Evolutionary conservation across 441 rosid genomes (phyloP).

Genomic region (Bruguiera hainesii): DNA sequence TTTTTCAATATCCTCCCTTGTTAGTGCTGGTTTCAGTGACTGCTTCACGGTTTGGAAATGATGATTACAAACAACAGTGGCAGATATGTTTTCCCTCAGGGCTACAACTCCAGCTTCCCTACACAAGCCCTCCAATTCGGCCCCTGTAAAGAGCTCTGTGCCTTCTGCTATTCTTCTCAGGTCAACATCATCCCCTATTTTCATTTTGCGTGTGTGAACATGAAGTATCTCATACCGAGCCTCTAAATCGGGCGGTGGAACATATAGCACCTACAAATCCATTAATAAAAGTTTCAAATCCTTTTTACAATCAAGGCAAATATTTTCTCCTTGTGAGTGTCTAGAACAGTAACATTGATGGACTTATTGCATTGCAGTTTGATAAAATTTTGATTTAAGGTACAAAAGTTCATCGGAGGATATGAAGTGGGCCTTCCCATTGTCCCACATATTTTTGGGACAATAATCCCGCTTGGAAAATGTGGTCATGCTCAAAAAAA

Average conservation of each 20-base stretch:
- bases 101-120: slow-evolving; percentile 83
- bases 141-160: slow-evolving; percentile 84
- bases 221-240: slow-evolving; percentile 76
- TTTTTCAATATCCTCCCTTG: slow-evolving; percentile 49
- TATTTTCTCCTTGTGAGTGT: not conserved
- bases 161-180: slow-evolving; percentile 65
- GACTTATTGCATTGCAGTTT: too few species aligned
- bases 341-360: too few species aligned
- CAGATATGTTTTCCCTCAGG: slow-evolving; percentile 75
- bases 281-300: not conserved
- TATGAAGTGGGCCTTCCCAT: too few species aligned
- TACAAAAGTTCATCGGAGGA: too few species aligned
- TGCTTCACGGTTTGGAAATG: slow-evolving; percentile 65
- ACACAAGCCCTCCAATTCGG: slow-evolving; percentile 81
- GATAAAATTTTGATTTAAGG: too few species aligned
- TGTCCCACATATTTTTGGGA: too few species aligned
- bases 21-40: slow-evolving; percentile 75
- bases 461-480: too few species aligned
- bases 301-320: not conserved
- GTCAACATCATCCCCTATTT: slow-evolving; percentile 57
- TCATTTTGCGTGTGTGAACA: slow-evolving; percentile 84
- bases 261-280: slow-evolving; percentile 60
- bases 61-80: slow-evolving; percentile 46
- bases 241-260: slow-evolving; percentile 79
- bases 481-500: too few species aligned